Percentiles rank a stretch among this genome's conserved stretches.
These are phyloP conservation scores for Mucor circinelloides DNA, from an alignment of 371 early-diverging fungal species.

Conservation along the genomic window DNA sequence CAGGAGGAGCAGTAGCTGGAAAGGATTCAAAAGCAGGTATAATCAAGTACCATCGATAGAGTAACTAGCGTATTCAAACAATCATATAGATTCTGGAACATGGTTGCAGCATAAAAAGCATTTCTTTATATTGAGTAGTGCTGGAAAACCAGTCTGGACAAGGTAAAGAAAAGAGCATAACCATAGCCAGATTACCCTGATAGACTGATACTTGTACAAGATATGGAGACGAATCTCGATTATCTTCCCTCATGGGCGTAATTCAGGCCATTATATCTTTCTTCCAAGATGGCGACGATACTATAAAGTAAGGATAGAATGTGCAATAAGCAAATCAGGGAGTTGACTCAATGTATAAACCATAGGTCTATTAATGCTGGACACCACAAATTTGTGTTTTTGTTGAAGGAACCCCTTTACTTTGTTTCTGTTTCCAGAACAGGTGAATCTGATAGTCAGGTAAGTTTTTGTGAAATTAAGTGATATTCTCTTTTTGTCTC, in stretches of 20 bases:
- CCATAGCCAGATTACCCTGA: background rate
- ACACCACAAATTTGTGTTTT: conserved; percentile 81
- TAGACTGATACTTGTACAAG: conserved; percentile 33
- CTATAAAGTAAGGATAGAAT: conserved; percentile 57
- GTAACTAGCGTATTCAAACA: background rate
- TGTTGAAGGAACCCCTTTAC: conserved; percentile 81
- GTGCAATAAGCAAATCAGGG: background rate
- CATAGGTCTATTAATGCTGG: conserved; percentile 76
- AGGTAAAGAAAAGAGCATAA: conserved; percentile 36
- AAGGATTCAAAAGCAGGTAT: conserved; percentile 10
- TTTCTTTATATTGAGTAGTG: conserved; percentile 81
- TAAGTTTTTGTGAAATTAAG: conserved; percentile 26
- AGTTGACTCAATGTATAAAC: background rate
- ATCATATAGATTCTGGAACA: conserved; percentile 17
- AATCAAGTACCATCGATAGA: background rate
- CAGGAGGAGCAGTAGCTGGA: background rate
- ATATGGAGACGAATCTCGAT: conserved; percentile 89
- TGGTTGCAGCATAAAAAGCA: conserved; percentile 77
- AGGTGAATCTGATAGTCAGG: conserved; percentile 81
- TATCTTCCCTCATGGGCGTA: conserved; percentile 89
- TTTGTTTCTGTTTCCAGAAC: conserved; percentile 81
- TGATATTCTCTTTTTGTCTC: background rate
- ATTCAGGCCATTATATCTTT: conserved; percentile 91
- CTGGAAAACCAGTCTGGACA: conserved; percentile 89
- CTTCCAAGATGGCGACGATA: conserved; percentile 82